phyloP scores from a whole-genome alignment of 129 eudicot species.

The Chrysanthemum makinoi region DNA sequence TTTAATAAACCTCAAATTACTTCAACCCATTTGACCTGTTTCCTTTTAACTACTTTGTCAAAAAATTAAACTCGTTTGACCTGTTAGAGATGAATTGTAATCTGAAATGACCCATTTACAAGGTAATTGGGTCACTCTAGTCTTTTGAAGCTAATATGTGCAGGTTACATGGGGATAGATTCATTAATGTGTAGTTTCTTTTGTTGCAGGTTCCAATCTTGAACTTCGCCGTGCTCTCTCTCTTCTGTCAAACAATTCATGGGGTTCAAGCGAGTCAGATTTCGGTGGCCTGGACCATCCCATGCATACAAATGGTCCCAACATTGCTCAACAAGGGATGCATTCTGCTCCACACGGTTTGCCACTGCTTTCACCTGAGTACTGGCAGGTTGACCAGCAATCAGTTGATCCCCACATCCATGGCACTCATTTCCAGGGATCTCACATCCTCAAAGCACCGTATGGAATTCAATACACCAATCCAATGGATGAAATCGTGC shows the following conservation, averaged over 20 bases:
- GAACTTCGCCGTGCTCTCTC: conserved; percentile 95
- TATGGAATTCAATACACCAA: conserved; percentile 21
- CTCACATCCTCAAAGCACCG: conserved; percentile 31
- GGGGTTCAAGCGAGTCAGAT: conserved; percentile 53
- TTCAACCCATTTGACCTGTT: no score
- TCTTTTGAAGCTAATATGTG: no score
- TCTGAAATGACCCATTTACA: no score
- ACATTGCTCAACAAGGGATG: conserved; percentile 32
- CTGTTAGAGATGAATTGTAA: no score
- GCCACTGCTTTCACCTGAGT: conserved; percentile 42
- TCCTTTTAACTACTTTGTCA: no score
- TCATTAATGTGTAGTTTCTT: neutral
- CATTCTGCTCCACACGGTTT: conserved; percentile 43
- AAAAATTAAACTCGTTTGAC: no score
- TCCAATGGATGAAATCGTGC: conserved; percentile 31
- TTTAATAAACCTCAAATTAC: no score
- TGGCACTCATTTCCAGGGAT: conserved; percentile 37
- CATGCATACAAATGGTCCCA: conserved; percentile 34
- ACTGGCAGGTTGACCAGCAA: conserved; percentile 59
- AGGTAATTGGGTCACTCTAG: no score
- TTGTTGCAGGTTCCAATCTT: conserved; percentile 25
- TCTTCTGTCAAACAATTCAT: conserved; percentile 92
- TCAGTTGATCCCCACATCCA: conserved; percentile 28
- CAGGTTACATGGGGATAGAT: neutral
- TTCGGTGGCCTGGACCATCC: conserved; percentile 35